Conservation (phyloP, 2,329 filamentous ascomycete species). For the Xylaria sp. region DNA sequence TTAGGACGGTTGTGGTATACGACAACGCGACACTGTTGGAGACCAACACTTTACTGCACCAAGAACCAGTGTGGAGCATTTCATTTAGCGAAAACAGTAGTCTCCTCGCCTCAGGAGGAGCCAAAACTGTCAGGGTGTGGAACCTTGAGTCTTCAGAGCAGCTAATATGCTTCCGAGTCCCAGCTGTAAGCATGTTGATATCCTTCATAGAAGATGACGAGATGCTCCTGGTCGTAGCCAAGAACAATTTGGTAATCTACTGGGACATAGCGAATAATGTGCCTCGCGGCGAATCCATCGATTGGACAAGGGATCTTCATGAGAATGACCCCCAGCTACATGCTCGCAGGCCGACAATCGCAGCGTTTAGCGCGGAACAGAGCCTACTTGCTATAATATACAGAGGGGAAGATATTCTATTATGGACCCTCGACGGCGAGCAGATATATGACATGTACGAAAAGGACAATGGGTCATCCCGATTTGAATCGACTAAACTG, state of each 20-base stretch:
- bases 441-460: conserved; percentile 34
- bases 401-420: conserved; percentile 34
- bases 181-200: conserved; percentile 19
- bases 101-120: conserved; percentile 24
- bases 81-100: conserved; percentile 26
- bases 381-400: conserved; percentile 39
- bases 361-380: conserved; percentile 21
- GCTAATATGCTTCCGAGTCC: conserved; percentile 13
- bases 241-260: conserved; percentile 11
- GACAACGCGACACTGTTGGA: conserved; percentile 32
- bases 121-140: conserved; percentile 28
- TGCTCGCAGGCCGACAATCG: conserved; percentile 26
- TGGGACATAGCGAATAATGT: conserved; percentile 16
- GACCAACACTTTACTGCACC: conserved; percentile 21
- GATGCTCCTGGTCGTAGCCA: background rate
- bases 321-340: conserved; percentile 16
- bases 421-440: conserved; percentile 32
- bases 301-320: conserved; percentile 28
- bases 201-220: conserved; percentile 18
- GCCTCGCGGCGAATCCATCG: conserved; percentile 15
- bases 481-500: conserved; percentile 14
- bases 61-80: conserved; percentile 31
- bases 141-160: conserved; percentile 9
- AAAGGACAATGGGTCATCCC: conserved; percentile 33
- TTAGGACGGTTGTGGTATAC: conserved; percentile 27